Evolutionary conservation across 306 rosid genomes (phyloP), one percentile per base, ranked within the genome.

Genomic region (Calophaca sinica): DNA sequence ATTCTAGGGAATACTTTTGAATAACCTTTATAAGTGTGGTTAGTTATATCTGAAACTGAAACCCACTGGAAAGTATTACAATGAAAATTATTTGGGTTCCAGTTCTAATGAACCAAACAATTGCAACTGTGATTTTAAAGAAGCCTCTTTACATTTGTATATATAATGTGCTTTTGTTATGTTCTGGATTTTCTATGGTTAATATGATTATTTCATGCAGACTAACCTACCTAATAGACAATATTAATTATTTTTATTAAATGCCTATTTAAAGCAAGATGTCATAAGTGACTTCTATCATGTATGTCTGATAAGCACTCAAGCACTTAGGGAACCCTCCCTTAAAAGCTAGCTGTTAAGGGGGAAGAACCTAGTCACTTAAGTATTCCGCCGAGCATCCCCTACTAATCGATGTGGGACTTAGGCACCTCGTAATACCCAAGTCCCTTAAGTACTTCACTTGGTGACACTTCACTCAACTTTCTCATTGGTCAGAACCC

Each of bases 1-100:
- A 78, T 70, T 53, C 53, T 28, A 5, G 49, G 64, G 62, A 48
- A 77, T 68, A 68, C 35, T 69, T 50, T 49, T 44, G 33, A 60
- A 60, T 60, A 69, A 46, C 52, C 12, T 45, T 69, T 68, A 41
- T 9, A n/a, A 15, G 46, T 61, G 35, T 8, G 55, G 51, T 58
- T 70, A 71, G 28, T n/a, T n/a, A n/a, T n/a, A n/a, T n/a, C n/a
- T n/a, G n/a, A n/a, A n/a, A n/a, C n/a, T n/a, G n/a, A n/a, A n/a
- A n/a, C n/a, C n/a, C n/a, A 45, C 51, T 3, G n/a, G 4, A 9
- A 45, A 9, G 51, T 20, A 8, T 3, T 11, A 6, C 32, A 49
- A 7, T 4, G 4, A 53, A 50, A 20, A 39, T 29, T 71, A 7
- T 42, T 48, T 79, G 28, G 36, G 11, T 65, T 60, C 46, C 44